These are phyloP conservation scores for Caryocar brasiliense DNA, from an alignment of 441 rosid genomes.

Conservation along the genomic window DNA sequence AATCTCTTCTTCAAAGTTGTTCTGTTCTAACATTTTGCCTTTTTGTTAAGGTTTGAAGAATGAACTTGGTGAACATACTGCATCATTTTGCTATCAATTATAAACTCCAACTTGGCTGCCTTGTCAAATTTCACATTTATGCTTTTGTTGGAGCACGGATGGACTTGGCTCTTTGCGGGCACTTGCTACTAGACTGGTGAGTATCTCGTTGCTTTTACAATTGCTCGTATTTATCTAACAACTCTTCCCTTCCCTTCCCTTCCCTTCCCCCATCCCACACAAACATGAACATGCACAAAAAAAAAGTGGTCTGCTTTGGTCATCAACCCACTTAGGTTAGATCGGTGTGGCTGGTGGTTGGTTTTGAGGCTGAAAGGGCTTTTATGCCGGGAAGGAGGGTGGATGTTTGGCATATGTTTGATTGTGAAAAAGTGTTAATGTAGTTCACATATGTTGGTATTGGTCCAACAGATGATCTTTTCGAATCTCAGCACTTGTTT, in stretches of 20 bases:
- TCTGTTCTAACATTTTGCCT: slow-evolving; percentile 3
- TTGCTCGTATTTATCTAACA: neutral
- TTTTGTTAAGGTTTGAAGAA: slow-evolving; percentile 32
- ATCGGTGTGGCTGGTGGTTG: no score
- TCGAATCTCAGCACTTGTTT: no score
- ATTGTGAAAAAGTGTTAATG: neutral
- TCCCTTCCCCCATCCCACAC: no score
- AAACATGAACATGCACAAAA: no score
- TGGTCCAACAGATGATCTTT: no score
- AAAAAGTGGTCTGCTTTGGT: no score
- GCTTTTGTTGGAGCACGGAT: slow-evolving; percentile 62
- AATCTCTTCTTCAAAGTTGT: neutral
- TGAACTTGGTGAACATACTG: slow-evolving; percentile 50
- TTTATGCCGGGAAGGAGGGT: no score
- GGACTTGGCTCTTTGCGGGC: slow-evolving; percentile 62
- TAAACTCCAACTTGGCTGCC: slow-evolving; percentile 55
- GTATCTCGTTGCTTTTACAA: slow-evolving; percentile 10
- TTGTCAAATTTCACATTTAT: slow-evolving; percentile 36
- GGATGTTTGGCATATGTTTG: neutral
- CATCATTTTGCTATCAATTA: slow-evolving; percentile 42
- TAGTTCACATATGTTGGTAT: no score
- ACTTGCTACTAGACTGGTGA: slow-evolving; percentile 57
- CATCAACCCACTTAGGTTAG: no score
- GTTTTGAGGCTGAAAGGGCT: no score
- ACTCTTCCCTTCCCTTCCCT: no score